phyloP scores from a whole-genome alignment of 768 basidiomycete genomes.

The Suillus bovinus region DNA sequence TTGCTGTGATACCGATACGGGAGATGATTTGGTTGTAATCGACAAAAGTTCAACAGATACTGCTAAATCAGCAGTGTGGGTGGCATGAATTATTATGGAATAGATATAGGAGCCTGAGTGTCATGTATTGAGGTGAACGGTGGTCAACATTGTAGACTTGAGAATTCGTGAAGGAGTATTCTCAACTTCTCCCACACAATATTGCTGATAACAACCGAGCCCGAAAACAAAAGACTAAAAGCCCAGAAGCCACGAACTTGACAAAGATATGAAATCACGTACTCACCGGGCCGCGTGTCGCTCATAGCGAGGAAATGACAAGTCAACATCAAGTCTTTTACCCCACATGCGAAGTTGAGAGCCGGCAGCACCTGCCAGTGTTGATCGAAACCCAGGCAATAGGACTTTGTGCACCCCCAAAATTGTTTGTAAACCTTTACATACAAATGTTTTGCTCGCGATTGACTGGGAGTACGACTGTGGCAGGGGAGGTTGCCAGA shows the following conservation, averaged over 20 bases:
- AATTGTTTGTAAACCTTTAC: no score
- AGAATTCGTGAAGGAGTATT: background rate
- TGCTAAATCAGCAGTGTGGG: background rate
- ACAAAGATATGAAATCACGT: background rate
- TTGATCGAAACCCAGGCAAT: no score
- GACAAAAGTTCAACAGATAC: background rate
- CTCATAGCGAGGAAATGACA: background rate
- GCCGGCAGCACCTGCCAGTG: no score
- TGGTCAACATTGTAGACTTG: background rate
- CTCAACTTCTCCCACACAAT: background rate
- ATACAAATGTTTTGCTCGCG: no score
- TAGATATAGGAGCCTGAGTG: background rate
- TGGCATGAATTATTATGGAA: background rate
- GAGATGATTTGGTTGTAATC: background rate
- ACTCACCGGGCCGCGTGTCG: background rate
- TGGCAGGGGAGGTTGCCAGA: conserved; percentile 55
- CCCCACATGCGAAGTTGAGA: background rate
- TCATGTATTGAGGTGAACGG: no score
- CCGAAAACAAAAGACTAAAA: background rate
- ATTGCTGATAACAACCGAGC: background rate
- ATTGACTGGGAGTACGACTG: conserved; percentile 51
- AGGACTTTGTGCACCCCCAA: no score
- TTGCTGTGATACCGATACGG: background rate
- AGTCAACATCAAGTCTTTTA: background rate
- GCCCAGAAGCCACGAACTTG: background rate